Conservation (phyloP, 164 flowering plant species). For the Macadamia integrifolia region DNA sequence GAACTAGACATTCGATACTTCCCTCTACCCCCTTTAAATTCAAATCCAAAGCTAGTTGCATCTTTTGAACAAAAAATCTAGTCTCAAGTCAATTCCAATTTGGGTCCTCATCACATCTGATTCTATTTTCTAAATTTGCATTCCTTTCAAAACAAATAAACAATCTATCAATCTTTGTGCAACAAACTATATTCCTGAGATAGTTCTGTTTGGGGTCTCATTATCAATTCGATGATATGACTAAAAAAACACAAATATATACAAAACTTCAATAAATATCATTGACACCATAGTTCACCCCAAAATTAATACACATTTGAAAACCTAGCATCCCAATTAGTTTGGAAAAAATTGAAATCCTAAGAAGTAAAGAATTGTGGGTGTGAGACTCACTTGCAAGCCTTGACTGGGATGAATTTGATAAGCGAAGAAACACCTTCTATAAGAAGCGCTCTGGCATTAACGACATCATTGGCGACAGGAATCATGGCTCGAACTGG, state of each 20-base stretch:
- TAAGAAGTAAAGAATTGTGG: background rate
- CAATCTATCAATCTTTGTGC: background rate
- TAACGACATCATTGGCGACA: constrained; percentile 64
- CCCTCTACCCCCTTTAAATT: too few relatives aligned
- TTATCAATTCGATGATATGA: background rate
- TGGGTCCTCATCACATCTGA: background rate
- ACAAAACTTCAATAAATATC: too few relatives aligned
- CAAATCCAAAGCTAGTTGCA: too few relatives aligned
- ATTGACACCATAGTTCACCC: too few relatives aligned
- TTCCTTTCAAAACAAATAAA: too few relatives aligned
- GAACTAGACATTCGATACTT: too few relatives aligned
- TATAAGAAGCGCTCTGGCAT: constrained; percentile 40
- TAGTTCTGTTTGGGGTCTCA: background rate
- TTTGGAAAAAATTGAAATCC: background rate
- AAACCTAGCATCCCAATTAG: background rate
- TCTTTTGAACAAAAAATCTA: too few relatives aligned
- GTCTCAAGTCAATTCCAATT: background rate
- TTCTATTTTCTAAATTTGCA: too few relatives aligned
- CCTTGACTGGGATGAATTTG: constrained; percentile 42
- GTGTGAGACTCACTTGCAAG: constrained; percentile 72
- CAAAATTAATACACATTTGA: too few relatives aligned
- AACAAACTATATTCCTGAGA: background rate
- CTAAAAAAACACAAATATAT: too few relatives aligned
- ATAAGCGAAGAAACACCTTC: constrained; percentile 67
- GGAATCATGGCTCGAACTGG: constrained; percentile 63